Conservation (phyloP, 148 eudicot species). For the Silene conica region DNA sequence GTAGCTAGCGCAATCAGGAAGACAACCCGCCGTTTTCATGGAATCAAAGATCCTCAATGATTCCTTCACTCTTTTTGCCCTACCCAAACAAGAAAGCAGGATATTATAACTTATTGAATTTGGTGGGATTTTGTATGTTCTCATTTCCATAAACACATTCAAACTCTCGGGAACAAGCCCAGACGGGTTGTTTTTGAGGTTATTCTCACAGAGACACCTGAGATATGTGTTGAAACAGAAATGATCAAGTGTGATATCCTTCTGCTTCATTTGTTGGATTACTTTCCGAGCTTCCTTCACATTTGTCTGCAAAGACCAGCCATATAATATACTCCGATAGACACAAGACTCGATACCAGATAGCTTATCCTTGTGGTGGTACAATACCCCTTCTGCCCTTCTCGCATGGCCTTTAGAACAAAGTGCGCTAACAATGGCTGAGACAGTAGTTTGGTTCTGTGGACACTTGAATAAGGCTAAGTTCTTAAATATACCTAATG, state of each 20-base stretch:
- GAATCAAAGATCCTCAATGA: conserved; percentile 35
- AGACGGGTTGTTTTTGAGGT: conserved; percentile 48
- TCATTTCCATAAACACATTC: conserved; percentile 64
- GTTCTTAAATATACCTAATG: conserved; percentile 63
- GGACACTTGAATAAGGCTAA: conserved; percentile 46
- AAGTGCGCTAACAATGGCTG: conserved; percentile 49
- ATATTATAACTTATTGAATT: conserved; percentile 49
- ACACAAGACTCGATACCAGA: conserved; percentile 42
- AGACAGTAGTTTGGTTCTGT: conserved; percentile 39
- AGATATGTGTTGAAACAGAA: conserved; percentile 54
- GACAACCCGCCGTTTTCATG: conserved; percentile 49
- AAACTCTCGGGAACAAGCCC: conserved; percentile 63
- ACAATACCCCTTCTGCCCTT: conserved; percentile 53
- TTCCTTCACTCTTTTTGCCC: conserved; percentile 54
- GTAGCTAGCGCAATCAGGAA: conserved; percentile 54
- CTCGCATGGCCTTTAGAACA: conserved; percentile 55
- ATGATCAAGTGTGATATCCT: conserved; percentile 43
- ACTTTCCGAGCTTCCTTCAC: conserved; percentile 54
- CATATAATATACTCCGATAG: conserved; percentile 50
- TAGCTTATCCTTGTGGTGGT: conserved; percentile 47
- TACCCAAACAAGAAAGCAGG: conserved; percentile 52
- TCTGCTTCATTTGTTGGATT: conserved; percentile 52
- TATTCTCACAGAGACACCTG: conserved; percentile 54
- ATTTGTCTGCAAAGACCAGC: conserved; percentile 50
- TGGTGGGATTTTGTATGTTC: conserved; percentile 40